Evolutionary conservation across 1,284 basidiomycete genomes (phyloP), one percentile per base, ranked within the genome.

Genomic region (Pseudozyma hubeiensis): DNA sequence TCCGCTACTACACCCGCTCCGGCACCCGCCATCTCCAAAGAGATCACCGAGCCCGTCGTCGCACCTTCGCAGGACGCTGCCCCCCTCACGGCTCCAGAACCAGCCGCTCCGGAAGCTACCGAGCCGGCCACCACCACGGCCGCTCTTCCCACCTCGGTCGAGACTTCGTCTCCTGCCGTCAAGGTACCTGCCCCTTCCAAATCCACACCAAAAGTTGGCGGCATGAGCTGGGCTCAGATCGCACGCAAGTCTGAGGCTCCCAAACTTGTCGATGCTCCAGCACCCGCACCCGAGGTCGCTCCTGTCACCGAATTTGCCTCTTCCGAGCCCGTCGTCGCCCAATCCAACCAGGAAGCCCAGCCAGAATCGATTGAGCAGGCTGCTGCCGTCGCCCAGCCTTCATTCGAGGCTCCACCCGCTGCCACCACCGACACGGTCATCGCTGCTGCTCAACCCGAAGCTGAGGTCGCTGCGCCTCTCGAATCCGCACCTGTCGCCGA

Each of bases 181-280:
- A 71, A 75, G 72, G 77, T 74, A 14, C 79, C 77, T n/a, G 47
- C 70, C 17, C 53, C 76, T 44, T 51, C 77, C 37, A 64, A 71
- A 35, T 33, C 61, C 24, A 52, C 64, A 19, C 52, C 67, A 54
- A 68, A 63, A 56, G 43, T 66, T 44, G 53, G 58, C 41, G 64
- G 64, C 47, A 78, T 78, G 81, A 83, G 79, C 76, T 84, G 82
- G 82, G 82, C 82, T 53, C 82, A 84, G 64, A 79, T 84, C 35
- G 82, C 82, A 43, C 78, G 80, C 54, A 66, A 76, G 64, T 75
- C 66, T 29, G 79, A 81, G 61, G 64, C 77, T 30, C 75, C 78
- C 53, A 78, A 79, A 68, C 67, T 68, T 39, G 63, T 49, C 31
- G 52, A 66, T 52, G 53, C 55, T 29, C 39, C 60, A 13, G 35